Percentiles rank a stretch among this genome's conserved stretches.
These are phyloP conservation scores for Astraeus odoratus DNA, from an alignment of 768 basidiomycete species.

Conservation along the genomic window DNA sequence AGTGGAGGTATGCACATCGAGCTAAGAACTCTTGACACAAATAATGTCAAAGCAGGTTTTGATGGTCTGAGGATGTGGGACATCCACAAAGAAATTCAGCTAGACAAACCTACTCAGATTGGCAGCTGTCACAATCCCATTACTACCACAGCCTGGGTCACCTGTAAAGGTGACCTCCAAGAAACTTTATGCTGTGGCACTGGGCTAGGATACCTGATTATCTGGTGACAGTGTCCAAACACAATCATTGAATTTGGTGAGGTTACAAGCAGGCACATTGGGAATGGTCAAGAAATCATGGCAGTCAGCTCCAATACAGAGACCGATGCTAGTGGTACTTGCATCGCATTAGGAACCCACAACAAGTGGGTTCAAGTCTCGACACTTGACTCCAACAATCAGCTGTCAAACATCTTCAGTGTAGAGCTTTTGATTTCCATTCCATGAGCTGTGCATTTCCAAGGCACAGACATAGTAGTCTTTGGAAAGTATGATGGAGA, in stretches of 20 bases:
- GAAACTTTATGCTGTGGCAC: slow-evolving; percentile 5
- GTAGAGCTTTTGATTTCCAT: too few species aligned
- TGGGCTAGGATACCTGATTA: slow-evolving; percentile 7
- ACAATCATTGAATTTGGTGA: too few species aligned
- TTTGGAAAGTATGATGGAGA: not conserved
- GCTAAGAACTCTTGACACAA: too few species aligned
- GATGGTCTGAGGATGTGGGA: slow-evolving; percentile 6
- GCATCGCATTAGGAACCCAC: not conserved
- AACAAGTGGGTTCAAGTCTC: not conserved
- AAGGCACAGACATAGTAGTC: not conserved
- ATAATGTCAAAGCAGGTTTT: too few species aligned
- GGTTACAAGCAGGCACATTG: too few species aligned
- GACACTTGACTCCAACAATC: not conserved
- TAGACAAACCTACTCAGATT: not conserved
- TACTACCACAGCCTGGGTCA: slow-evolving; percentile 5
- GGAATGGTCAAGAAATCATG: too few species aligned
- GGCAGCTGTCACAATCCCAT: slow-evolving; percentile 2
- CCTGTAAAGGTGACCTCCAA: not conserved
- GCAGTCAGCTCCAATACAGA: too few species aligned
- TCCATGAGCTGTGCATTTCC: not conserved
- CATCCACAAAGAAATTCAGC: not conserved
- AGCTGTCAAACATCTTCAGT: not conserved
- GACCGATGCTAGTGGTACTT: too few species aligned
- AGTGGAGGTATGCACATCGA: too few species aligned
- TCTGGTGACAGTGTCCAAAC: too few species aligned